phyloP scores from a whole-genome alignment of 2,329 filamentous ascomycete genomes.

The Ascochyta koolunga region DNA sequence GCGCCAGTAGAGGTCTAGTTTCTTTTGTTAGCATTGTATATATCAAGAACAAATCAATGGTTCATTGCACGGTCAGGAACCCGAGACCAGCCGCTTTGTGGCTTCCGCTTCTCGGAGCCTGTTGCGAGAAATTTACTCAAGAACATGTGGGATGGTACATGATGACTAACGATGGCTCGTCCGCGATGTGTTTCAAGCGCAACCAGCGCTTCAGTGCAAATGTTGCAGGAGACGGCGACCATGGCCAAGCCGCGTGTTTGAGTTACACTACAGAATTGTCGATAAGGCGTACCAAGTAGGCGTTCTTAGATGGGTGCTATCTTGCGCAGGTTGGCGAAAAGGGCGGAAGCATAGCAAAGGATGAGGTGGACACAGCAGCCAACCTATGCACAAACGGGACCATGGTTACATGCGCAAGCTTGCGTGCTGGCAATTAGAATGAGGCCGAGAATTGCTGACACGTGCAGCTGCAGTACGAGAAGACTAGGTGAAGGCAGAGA shows the following conservation, averaged over 20 bases:
- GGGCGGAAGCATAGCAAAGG: neutral
- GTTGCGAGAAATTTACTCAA: neutral
- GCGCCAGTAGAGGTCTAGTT: conserved; percentile 36
- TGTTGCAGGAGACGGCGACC: too few species aligned
- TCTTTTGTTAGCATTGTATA: conserved; percentile 33
- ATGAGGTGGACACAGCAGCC: conserved; percentile 6
- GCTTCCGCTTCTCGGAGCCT: neutral
- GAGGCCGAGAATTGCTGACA: neutral
- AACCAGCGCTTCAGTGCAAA: neutral
- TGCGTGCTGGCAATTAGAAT: conserved; percentile 6
- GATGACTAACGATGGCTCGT: neutral
- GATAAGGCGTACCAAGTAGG: neutral
- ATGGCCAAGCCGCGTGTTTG: neutral
- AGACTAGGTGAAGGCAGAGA: conserved; percentile 8
- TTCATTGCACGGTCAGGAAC: neutral
- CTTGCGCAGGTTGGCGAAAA: conserved; percentile 5
- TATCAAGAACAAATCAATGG: conserved; percentile 21
- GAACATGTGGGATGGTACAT: neutral
- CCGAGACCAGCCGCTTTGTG: neutral
- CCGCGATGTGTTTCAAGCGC: neutral
- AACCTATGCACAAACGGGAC: conserved; percentile 1
- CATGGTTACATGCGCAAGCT: conserved; percentile 8
- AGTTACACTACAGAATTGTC: neutral
- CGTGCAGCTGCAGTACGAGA: conserved; percentile 15
- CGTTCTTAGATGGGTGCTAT: neutral